Percentiles rank a stretch among this genome's conserved stretches.
phyloP scores from a whole-genome alignment of 192 early-diverging fungal genomes.

The Phlyctochytrium arcticum region DNA sequence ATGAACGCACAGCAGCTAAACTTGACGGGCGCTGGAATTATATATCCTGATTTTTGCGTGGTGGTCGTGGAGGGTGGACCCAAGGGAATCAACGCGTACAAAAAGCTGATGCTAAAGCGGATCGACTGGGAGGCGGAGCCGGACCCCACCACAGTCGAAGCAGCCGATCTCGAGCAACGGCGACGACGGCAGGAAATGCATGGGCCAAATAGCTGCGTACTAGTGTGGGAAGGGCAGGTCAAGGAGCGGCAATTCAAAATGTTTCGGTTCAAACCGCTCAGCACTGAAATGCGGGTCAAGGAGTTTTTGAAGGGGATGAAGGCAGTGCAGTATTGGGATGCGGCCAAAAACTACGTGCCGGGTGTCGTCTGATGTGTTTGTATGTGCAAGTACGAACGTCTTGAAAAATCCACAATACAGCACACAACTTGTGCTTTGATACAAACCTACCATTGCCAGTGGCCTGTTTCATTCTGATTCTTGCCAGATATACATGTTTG shows the following conservation, averaged over 20 bases:
- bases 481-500: too few relatives aligned
- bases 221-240: constrained; percentile 93
- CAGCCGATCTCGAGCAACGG: neutral
- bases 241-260: constrained; percentile 70
- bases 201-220: constrained; percentile 78
- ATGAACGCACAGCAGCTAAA: constrained; percentile 80
- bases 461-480: too few relatives aligned
- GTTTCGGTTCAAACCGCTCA: constrained; percentile 67
- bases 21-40: constrained; percentile 77
- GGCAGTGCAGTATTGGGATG: constrained; percentile 86
- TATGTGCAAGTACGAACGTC: too few relatives aligned
- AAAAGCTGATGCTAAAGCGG: constrained; percentile 91
- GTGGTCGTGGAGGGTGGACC: constrained; percentile 93
- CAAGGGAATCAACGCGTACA: constrained; percentile 86
- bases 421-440: too few relatives aligned
- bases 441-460: too few relatives aligned
- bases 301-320: constrained; percentile 67
- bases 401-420: too few relatives aligned
- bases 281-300: constrained; percentile 69
- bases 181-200: constrained; percentile 35
- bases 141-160: neutral
- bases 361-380: too few relatives aligned
- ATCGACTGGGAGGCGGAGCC: constrained; percentile 80
- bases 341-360: constrained; percentile 53
- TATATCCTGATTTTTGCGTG: constrained; percentile 68